These are phyloP conservation scores for Serendipita sp. DNA, from an alignment of 1,284 basidiomycete species.

Conservation along the genomic window DNA sequence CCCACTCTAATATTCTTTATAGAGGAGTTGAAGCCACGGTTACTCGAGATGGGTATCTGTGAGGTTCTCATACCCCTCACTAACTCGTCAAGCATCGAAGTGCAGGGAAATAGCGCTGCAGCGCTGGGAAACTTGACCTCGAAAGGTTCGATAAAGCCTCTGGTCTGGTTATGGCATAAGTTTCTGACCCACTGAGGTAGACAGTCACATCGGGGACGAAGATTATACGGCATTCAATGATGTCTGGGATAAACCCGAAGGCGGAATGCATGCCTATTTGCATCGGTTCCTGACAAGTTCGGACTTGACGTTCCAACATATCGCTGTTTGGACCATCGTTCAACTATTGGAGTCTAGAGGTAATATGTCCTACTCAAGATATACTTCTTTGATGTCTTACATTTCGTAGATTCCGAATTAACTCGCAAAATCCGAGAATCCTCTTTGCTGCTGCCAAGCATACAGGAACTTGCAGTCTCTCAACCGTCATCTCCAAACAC, in stretches of 20 bases:
- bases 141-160: constrained; percentile 46
- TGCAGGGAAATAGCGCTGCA: constrained; percentile 97
- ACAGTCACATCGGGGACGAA: constrained; percentile 28
- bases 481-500: constrained; percentile 55
- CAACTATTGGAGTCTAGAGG: constrained; percentile 90
- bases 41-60: constrained; percentile 97
- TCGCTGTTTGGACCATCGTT: constrained; percentile 98
- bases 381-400: constrained; percentile 10
- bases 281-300: constrained; percentile 86
- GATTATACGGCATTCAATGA: constrained; percentile 97
- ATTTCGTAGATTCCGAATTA: constrained; percentile 59
- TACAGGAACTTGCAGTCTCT: constrained; percentile 65
- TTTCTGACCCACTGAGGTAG: not conserved
- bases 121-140: constrained; percentile 95
- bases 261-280: constrained; percentile 91
- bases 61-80: constrained; percentile 96
- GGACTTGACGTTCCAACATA: constrained; percentile 99
- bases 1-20: constrained; percentile 9
- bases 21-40: constrained; percentile 90
- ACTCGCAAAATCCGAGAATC: constrained; percentile 81
- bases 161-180: not conserved
- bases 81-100: constrained; percentile 90
- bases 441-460: constrained; percentile 65
- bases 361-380: constrained; percentile 21
- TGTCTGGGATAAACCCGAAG: constrained; percentile 96